Base-by-base conservation (phyloP, 176 grass and related monocot species). In the Ampelocalamus luodianensis region DNA sequence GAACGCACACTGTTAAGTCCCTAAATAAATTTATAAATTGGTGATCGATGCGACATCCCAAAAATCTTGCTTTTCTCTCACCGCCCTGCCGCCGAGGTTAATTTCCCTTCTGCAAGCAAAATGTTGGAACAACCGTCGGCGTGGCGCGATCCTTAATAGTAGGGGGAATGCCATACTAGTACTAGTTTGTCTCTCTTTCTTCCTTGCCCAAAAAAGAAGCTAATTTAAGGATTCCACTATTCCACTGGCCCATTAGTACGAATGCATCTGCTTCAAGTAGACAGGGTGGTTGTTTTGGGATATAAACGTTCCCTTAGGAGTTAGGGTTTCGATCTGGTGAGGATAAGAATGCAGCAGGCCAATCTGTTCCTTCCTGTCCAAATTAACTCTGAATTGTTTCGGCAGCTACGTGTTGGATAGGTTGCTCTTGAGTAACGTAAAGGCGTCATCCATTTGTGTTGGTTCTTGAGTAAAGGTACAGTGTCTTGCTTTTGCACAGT, bases 401-500 rank as follows among this genome's bases (percentile, higher is more conserved):
- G 65, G 44, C 5, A 45, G 42, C 9, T 68, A 50, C 53, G 4
- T 85, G 39, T 46, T 40, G 40, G 68, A 48, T 43, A 13, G n/a
- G 60, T 45, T 68, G 8, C 29, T 53, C 45, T 58, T 37, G 39
- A 59, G 46, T 43, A 39, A 50, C 51, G 24, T 5, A 86, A 42
- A 64, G 27, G 43, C 67, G 18, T 24, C n/a, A 24, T 38, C 22
- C 11, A 38, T 40, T 34, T 58, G 71, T 29, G 36, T 39, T 51
- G 38, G 9, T 83, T 82, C 20, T 43, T 83, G 43, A 78, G 53
- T 77, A 65, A 53, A 54, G 15, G 32, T 64, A 61, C 4, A 14
- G 20, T 71, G 34, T 68, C 65, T 78, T 83, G 54, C 80, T 88
- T 64, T 24, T 14, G 4, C 20, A 79, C 56, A 63, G 15, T 79